A percentile compares a stretch with the other conserved stretches of the same genome.
phyloP scores from a whole-genome alignment of 192 early-diverging fungal genomes.

The Ramicandelaber brevisporus region DNA sequence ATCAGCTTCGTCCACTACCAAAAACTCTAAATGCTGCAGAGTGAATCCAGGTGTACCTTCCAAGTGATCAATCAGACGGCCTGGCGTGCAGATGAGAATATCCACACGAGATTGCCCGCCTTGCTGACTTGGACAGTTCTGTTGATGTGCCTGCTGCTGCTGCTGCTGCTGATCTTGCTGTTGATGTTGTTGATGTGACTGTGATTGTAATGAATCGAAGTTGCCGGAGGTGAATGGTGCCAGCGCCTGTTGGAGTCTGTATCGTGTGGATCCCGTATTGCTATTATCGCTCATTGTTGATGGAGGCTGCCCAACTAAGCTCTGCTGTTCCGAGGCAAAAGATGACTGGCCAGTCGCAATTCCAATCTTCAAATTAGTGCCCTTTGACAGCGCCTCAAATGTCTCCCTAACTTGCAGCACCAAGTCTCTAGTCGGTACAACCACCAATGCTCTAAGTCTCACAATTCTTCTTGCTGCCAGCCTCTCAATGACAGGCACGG shows the following conservation, averaged over 20 bases:
- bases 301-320: constrained; percentile 11
- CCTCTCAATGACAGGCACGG: constrained; percentile 72
- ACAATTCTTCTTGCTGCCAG: constrained; percentile 45
- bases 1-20: constrained; percentile 93
- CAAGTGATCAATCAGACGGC: constrained; percentile 77
- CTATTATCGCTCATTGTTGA: background rate
- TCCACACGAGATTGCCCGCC: constrained; percentile 56
- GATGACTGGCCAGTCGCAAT: constrained; percentile 52
- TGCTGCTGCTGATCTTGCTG: background rate
- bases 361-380: constrained; percentile 50
- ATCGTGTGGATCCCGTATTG: background rate
- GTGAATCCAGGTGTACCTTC: constrained; percentile 64
- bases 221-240: no score
- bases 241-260: no score
- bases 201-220: background rate
- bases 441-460: constrained; percentile 62
- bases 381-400: constrained; percentile 48
- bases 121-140: constrained; percentile 4
- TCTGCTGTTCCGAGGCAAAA: constrained; percentile 40
- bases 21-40: constrained; percentile 70
- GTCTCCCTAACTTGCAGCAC: constrained; percentile 68
- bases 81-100: constrained; percentile 85
- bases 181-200: background rate
- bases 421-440: constrained; percentile 84
- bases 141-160: background rate